phyloP scores from a whole-genome alignment of 208 protist genomes.

The Wallacemonas sp. region DNA sequence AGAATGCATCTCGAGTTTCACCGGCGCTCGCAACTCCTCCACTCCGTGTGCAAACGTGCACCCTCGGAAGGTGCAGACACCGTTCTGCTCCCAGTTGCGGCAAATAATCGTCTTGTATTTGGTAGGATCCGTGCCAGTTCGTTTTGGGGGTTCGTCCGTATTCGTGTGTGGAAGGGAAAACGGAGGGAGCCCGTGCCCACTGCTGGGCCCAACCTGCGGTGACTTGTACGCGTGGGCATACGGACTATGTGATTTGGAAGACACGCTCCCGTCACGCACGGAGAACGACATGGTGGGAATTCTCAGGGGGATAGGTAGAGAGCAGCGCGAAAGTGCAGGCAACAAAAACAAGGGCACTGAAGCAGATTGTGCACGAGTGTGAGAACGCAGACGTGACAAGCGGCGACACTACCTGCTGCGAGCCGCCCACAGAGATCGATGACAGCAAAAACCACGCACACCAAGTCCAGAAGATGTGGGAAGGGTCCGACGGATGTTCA shows the following conservation, averaged over 20 bases:
- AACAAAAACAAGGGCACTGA: background rate
- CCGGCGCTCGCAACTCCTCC: slow-evolving; percentile 65
- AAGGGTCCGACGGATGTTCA: too few species aligned
- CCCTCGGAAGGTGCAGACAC: slow-evolving; percentile 61
- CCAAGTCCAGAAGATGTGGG: too few species aligned
- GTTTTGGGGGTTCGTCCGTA: slow-evolving; percentile 33
- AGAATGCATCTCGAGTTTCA: slow-evolving; percentile 31
- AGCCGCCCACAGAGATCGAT: too few species aligned
- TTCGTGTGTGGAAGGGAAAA: slow-evolving; percentile 52
- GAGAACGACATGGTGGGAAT: slow-evolving; percentile 57
- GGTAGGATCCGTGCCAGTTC: slow-evolving; percentile 60
- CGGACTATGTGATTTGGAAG: slow-evolving; percentile 13
- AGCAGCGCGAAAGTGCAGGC: background rate
- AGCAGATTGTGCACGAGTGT: too few species aligned
- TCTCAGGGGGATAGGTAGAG: background rate
- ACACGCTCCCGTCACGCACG: slow-evolving; percentile 45
- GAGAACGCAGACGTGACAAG: too few species aligned
- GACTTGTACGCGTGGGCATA: slow-evolving; percentile 38
- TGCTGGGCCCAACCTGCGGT: slow-evolving; percentile 7
- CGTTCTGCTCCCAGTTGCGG: slow-evolving; percentile 75
- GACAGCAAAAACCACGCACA: too few species aligned
- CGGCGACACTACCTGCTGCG: too few species aligned
- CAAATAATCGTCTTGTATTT: slow-evolving; percentile 89
- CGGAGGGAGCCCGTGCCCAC: slow-evolving; percentile 19
- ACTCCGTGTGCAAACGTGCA: slow-evolving; percentile 87